Base-by-base conservation (phyloP, 2,329 filamentous ascomycete genomes). In the Nigrospora osmanthi region DNA sequence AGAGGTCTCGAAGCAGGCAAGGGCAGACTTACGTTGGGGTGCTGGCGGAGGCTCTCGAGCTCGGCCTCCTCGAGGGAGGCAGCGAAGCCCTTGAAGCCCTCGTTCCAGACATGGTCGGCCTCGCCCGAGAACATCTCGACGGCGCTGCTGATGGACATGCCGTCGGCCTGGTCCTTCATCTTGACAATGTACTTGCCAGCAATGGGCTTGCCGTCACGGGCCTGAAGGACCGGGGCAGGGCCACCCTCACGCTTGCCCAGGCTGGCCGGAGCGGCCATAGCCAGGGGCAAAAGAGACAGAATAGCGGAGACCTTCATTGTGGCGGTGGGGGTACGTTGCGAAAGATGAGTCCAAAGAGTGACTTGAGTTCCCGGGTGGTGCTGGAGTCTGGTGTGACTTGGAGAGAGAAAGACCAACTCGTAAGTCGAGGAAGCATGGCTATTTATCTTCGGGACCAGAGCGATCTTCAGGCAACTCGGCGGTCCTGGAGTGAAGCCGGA, bases 151-250 rank as follows among this genome's bases (percentile, higher is more conserved):
- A 65, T 47, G 3, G 57, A 49, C 4, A 48, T 44, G 14, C 48
- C 44, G 9, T 45, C 45, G 28, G 64, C 48, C n/a, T 53, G 57
- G 11, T 58, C 52, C 53, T 67, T 68, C 16, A 70, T 50, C 10
- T 64, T 70, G 51, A 70, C 49, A 45, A 70, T 70, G 52, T 68
- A 70, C 47, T 59, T 63, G 46, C 55, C 57, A 19, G 56, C 42
- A 35, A 62, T 49, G 17, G 59, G 43, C 35, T 47, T 46, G 16
- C 40, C 42, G 6, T 38, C 47, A 23, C 47, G 46, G 38, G 48
- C 43, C 30, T 17, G 37, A 36, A 52, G 40, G 15, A 52, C 35
- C 11, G 46, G 46, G 16, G 50, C 50, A 23, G 48, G 50, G 34
- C 47, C 47, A 16, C 47, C 47, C 16, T 41, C 47, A 10, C 47